Conservation (phyloP, 176 grass and related monocot genomes). For the Raddia guianensis region DNA sequence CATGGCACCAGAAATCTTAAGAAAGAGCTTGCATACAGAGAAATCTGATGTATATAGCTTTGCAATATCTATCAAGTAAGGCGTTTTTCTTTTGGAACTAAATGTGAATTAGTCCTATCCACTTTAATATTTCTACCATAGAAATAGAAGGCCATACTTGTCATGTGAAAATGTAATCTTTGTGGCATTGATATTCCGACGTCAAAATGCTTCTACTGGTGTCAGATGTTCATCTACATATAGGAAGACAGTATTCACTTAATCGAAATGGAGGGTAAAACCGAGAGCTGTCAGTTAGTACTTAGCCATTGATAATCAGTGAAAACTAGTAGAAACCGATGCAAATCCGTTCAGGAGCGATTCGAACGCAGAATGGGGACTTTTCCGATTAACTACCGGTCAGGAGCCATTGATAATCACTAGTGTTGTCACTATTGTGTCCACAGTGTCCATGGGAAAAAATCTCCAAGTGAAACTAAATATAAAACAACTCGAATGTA, state of each 20-base stretch:
- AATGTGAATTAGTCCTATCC: neutral
- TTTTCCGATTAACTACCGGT: too few relatives aligned
- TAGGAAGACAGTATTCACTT: constrained; percentile 9
- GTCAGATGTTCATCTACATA: constrained; percentile 13
- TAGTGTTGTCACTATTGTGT: neutral
- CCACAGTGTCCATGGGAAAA: constrained; percentile 9
- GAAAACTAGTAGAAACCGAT: too few relatives aligned
- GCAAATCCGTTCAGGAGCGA: too few relatives aligned
- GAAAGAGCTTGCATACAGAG: constrained; percentile 88
- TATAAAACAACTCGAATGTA: neutral
- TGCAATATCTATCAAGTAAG: constrained; percentile 98
- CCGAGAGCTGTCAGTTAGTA: too few relatives aligned
- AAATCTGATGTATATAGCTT: constrained; percentile 97
- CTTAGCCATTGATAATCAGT: too few relatives aligned
- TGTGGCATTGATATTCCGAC: neutral
- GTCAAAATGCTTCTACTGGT: constrained; percentile 2
- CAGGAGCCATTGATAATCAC: neutral
- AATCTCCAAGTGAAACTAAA: neutral
- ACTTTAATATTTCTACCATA: neutral
- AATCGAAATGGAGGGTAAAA: too few relatives aligned
- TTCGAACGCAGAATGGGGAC: too few relatives aligned
- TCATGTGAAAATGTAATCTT: neutral
- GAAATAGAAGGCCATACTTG: neutral
- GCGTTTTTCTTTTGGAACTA: constrained; percentile 33
- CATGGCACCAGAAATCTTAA: constrained; percentile 99